phyloP scores from a whole-genome alignment of 139 green algal genomes.

The Tetradesmus obliquus region DNA sequence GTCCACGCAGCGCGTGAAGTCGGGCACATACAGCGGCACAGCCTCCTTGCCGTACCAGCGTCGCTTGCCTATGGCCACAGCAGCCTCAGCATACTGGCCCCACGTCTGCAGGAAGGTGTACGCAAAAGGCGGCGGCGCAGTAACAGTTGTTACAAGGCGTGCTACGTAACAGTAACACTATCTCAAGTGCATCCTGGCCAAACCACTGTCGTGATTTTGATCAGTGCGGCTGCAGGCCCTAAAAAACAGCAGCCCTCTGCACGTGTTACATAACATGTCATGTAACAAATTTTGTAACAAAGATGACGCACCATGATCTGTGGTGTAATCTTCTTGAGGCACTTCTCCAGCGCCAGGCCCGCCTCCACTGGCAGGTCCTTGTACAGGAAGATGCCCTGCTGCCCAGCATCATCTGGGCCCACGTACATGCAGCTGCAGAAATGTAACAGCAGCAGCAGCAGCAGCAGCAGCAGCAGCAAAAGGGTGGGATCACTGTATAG shows the following conservation, averaged over 20 bases:
- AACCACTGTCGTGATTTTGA: too few relatives aligned
- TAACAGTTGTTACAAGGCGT: too few relatives aligned
- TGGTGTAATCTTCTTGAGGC: conserved; percentile 25
- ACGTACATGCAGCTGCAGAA: conserved; percentile 54
- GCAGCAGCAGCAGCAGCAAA: too few relatives aligned
- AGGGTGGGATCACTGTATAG: too few relatives aligned
- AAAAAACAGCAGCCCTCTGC: too few relatives aligned
- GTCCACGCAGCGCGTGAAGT: conserved; percentile 57
- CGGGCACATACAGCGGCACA: conserved; percentile 45
- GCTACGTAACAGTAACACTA: too few relatives aligned
- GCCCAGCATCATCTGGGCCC: conserved; percentile 53
- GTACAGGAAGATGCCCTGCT: conserved; percentile 67
- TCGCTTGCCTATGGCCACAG: neutral
- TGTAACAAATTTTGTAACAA: conserved; percentile 49
- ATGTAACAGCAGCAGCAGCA: neutral
- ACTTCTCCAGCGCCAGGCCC: neutral
- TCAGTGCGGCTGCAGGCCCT: too few relatives aligned
- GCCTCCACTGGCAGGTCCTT: conserved; percentile 49
- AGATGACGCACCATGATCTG: conserved; percentile 54
- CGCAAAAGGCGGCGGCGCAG: too few relatives aligned
- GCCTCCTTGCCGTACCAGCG: conserved; percentile 9
- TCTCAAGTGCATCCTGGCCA: too few relatives aligned
- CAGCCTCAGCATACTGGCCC: conserved; percentile 44
- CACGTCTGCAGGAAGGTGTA: neutral
- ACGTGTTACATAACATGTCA: neutral